phyloP scores from a whole-genome alignment of 768 basidiomycete species.

The Termitomyces sp. region DNA sequence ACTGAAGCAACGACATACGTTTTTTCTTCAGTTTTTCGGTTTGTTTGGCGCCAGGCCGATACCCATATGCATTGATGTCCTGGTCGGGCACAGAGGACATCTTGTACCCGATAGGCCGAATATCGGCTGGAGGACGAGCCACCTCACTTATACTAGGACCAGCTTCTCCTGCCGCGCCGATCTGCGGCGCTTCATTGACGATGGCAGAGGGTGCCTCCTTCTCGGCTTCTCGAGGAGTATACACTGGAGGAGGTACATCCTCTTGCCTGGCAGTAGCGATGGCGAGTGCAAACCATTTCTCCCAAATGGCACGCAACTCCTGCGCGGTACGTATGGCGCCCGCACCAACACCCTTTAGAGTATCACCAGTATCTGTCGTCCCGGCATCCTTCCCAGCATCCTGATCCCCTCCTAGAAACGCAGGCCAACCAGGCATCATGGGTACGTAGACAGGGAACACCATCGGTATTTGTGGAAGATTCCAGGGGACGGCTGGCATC shows the following conservation, averaged over 20 bases:
- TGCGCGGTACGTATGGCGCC: slow-evolving; percentile 49
- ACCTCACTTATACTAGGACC: slow-evolving; percentile 2
- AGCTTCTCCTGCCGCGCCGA: slow-evolving; percentile 8
- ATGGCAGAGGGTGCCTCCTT: slow-evolving; percentile 9
- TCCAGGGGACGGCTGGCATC: slow-evolving; percentile 63
- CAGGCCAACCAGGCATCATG: slow-evolving; percentile 57
- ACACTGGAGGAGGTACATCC: slow-evolving; percentile 67
- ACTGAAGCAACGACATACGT: slow-evolving; percentile 41
- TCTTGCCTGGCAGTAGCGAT: slow-evolving; percentile 46
- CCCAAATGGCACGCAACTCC: slow-evolving; percentile 70
- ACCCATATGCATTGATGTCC: slow-evolving; percentile 67
- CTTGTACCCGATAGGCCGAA: slow-evolving; percentile 43
- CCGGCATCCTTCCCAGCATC: slow-evolving; percentile 25
- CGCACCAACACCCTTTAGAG: slow-evolving; percentile 33
- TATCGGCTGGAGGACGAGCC: slow-evolving; percentile 25
- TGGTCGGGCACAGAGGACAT: slow-evolving; percentile 51
- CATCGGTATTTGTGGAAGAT: slow-evolving; percentile 63
- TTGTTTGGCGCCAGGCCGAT: slow-evolving; percentile 50
- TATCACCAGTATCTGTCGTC: slow-evolving; percentile 27
- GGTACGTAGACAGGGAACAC: slow-evolving; percentile 82
- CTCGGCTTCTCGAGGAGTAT: slow-evolving; percentile 57
- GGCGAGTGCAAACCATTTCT: slow-evolving; percentile 67
- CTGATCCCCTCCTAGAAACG: slow-evolving; percentile 54
- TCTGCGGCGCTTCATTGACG: slow-evolving; percentile 4
- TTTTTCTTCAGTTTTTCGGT: slow-evolving; percentile 57